Conservation (phyloP, 1,284 basidiomycete genomes). For the Cryptococcus hybrid region DNA sequence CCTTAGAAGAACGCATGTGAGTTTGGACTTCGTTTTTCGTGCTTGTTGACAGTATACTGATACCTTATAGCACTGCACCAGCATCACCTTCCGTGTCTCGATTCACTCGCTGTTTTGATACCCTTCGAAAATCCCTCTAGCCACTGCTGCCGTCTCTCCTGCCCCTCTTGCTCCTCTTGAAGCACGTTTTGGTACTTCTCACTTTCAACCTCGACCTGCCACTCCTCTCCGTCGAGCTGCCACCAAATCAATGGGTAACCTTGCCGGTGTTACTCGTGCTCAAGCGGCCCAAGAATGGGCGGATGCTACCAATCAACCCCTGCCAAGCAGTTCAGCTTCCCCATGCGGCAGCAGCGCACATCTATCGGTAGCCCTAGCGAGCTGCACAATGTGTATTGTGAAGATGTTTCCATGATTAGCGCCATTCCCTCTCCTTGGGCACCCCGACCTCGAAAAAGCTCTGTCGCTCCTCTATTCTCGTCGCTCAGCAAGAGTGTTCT, state of each 20-base stretch:
- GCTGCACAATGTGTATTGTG: conserved; percentile 23
- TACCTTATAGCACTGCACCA: conserved; percentile 22
- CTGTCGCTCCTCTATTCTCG: conserved; percentile 12
- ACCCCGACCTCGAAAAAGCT: conserved; percentile 26
- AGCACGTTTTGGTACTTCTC: conserved; percentile 9
- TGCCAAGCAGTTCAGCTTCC: conserved; percentile 22
- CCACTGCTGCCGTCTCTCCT: conserved; percentile 16
- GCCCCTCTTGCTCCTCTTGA: conserved; percentile 16
- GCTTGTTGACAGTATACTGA: conserved; percentile 2
- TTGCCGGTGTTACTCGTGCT: conserved; percentile 28
- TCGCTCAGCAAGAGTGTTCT: not conserved
- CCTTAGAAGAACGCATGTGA: conserved; percentile 38
- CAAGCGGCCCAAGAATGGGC: conserved; percentile 4
- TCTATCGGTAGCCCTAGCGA: conserved; percentile 44
- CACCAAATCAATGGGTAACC: conserved; percentile 47
- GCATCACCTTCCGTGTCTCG: conserved; percentile 14
- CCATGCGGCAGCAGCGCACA: conserved; percentile 19
- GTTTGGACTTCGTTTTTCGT: conserved; percentile 1
- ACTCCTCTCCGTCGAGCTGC: conserved; percentile 28
- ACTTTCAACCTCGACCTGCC: conserved; percentile 12
- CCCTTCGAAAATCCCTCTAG: conserved; percentile 46
- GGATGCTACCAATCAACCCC: conserved; percentile 20
- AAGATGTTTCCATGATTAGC: conserved; percentile 43
- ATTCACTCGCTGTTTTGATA: conserved; percentile 30
- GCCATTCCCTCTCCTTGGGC: conserved; percentile 29